Base-by-base conservation (phyloP, 2,329 filamentous ascomycete genomes). In the Penicillium sp. region DNA sequence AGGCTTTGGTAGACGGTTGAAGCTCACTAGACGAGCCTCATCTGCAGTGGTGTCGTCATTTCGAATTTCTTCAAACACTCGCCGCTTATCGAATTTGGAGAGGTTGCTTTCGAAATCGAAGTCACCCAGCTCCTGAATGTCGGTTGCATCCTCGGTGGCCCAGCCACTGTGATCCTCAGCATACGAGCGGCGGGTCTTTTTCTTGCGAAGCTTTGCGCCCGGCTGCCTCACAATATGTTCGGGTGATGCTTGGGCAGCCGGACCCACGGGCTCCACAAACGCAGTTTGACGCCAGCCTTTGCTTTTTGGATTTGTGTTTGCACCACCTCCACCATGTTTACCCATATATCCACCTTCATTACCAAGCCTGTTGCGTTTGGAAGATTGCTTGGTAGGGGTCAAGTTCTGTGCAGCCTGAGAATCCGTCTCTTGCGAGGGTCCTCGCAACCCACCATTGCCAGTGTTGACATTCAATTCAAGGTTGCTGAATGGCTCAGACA, bases 141-240 rank as follows among this genome's bases (percentile, higher is more conserved):
- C 95, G 0, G 91, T 97, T 22, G 93, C 93, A 69, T 98, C 93
- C 70, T 97, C 95, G 0, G 93, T 97, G 4, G 91, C 92, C 93
- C 93, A 98, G 3, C 91, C 93, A 71, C 91, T 96, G 44, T 91
- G 75, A 53, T 82, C 79, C 55, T 85, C 82, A 9, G 66, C 84
- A 59, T 80, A 77, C 33, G 68, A 61, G 63, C 76, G 75, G 63
- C 75, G 70, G 74, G 74, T 68, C 59, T 73, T 71, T 59, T 76
- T 78, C 56, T 77, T 79, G 62, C 80, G 79, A 27, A 79, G 79
- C 54, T 78, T 78, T 29, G 64, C 62, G 56, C 65, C 68, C 47
- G 53, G 58, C 44, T 61, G 66, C 24, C 37, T 55, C 37, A 69
- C 72, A 21, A n/a, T 22, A 29, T 61, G 59, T 9, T 68, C 63